Base-by-base conservation (phyloP, 2,329 filamentous ascomycete genomes). In the Clathrospora elynae region DNA sequence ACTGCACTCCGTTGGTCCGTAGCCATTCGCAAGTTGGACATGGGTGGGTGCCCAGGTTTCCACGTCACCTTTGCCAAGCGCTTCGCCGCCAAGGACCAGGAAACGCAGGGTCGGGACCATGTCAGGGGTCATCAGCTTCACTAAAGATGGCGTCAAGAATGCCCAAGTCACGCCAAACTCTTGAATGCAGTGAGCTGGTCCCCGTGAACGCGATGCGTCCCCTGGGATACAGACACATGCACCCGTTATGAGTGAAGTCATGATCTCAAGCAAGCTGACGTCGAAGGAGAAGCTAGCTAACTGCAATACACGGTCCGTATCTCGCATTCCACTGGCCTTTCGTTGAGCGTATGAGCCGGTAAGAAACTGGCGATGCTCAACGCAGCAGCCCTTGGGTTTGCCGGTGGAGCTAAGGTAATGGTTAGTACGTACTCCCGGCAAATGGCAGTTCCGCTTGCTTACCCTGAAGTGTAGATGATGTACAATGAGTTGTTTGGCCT, bases 271-370 rank as follows among this genome's bases (percentile, higher is more conserved):
- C 9, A 75, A 59, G 16, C 64, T 67, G n/a, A 68, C 66, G 49
- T 75, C 72, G 39, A 75, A 74, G 3, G 66, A 72, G 38, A 71
- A 71, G 1, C 67, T 59, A 1, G 70, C 66, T 40, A 72, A 73
- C 32, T 76, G 71, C 10, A 83, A 73, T 4, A 83, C 78, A 4
- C 85, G 75, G 29, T 32, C 29, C 17, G 29, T 32, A 32, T 20
- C 29, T 19, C 29, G 29, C 29, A 32, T 32, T 32, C 29, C 29
- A 19, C 29, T 32, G 29, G 29, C 29, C 29, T 32, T 32, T 32
- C 29, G 14, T 32, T 32, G 29, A n/a, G 29, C 29, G 9, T 19
- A 32, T 19, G 29, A 32, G 16, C 29, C 29, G 17, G 29, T 32
- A 32, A 32, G 29, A 19, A 32, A 32, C 29, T 32, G 29, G 29